Conservation (phyloP, 1,284 basidiomycete species). For the Laetiporus sulphureus region DNA sequence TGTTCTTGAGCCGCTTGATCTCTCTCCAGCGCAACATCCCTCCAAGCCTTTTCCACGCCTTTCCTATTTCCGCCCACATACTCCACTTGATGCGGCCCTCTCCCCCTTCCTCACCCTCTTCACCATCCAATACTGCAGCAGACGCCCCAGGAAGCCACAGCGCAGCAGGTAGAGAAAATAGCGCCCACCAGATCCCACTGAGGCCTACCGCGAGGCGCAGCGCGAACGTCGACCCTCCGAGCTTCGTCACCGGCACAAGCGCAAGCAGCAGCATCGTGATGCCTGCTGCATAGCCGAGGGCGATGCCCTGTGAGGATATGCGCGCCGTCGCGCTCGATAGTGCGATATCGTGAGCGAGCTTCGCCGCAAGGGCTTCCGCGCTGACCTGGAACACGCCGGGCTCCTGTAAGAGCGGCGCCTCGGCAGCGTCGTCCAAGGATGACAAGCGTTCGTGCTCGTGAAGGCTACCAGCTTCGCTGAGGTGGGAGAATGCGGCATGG, state of each 20-base stretch:
- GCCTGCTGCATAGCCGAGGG: conserved; percentile 76
- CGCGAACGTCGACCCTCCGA: conserved; percentile 66
- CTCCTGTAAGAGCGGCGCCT: conserved; percentile 15
- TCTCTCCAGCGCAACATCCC: conserved; percentile 66
- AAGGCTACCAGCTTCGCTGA: conserved; percentile 9
- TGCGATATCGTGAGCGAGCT: conserved; percentile 25
- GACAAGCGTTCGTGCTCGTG: neutral
- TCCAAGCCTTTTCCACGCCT: conserved; percentile 62
- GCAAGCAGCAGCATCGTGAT: conserved; percentile 66
- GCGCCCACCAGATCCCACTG: conserved; percentile 81
- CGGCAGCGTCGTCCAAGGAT: conserved; percentile 1
- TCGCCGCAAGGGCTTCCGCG: conserved; percentile 14
- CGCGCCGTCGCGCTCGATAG: conserved; percentile 69
- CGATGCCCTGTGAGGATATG: conserved; percentile 79
- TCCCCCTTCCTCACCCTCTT: conserved; percentile 9
- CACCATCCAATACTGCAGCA: conserved; percentile 9
- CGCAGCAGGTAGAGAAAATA: conserved; percentile 72
- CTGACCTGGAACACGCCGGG: conserved; percentile 12
- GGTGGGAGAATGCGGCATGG: conserved; percentile 27
- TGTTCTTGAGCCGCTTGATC: conserved; percentile 69
- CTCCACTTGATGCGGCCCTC: conserved; percentile 33
- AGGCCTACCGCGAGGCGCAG: conserved; percentile 74
- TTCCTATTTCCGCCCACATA: conserved; percentile 42
- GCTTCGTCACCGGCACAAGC: conserved; percentile 62
- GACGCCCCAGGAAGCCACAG: conserved; percentile 55